These are phyloP conservation scores for Lentinus brumalis DNA, from an alignment of 768 basidiomycete species.

Conservation along the genomic window DNA sequence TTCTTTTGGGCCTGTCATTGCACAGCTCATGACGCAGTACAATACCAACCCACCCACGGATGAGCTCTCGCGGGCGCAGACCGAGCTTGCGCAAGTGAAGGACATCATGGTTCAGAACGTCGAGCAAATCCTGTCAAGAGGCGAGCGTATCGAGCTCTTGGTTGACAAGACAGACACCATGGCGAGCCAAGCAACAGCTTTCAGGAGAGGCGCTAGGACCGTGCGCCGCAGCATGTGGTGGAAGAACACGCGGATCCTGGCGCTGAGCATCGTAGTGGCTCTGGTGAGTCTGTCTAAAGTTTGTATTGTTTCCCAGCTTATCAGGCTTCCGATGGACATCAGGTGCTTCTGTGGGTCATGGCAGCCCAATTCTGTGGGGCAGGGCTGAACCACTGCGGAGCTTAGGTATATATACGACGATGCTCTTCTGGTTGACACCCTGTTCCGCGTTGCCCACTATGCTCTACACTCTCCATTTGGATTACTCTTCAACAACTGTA, in stretches of 20 bases:
- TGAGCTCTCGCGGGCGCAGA: conserved; percentile 87
- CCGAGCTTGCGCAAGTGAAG: conserved; percentile 87
- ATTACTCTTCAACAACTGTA: neutral
- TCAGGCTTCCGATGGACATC: conserved; percentile 6
- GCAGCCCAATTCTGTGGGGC: conserved; percentile 90
- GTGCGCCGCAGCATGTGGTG: conserved; percentile 89
- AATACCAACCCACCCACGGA: conserved; percentile 87
- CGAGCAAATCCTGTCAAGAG: conserved; percentile 91
- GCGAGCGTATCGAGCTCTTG: conserved; percentile 93
- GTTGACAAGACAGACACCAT: conserved; percentile 98
- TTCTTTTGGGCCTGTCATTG: conserved; percentile 67
- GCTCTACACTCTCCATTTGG: neutral
- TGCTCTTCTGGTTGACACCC: neutral
- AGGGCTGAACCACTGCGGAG: conserved; percentile 67
- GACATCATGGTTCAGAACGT: conserved; percentile 99
- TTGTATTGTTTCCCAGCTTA: conserved; percentile 14
- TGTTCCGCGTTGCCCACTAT: neutral
- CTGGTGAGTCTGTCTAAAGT: conserved; percentile 48
- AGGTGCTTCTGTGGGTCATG: conserved; percentile 82
- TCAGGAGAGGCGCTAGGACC: conserved; percentile 84
- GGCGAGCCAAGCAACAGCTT: conserved; percentile 92
- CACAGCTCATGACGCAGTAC: conserved; percentile 81
- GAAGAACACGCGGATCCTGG: conserved; percentile 73
- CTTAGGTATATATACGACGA: conserved; percentile 21
- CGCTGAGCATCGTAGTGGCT: conserved; percentile 69